Base-by-base conservation (phyloP, 2,329 filamentous ascomycete species). In the Trichoderma hamatum region DNA sequence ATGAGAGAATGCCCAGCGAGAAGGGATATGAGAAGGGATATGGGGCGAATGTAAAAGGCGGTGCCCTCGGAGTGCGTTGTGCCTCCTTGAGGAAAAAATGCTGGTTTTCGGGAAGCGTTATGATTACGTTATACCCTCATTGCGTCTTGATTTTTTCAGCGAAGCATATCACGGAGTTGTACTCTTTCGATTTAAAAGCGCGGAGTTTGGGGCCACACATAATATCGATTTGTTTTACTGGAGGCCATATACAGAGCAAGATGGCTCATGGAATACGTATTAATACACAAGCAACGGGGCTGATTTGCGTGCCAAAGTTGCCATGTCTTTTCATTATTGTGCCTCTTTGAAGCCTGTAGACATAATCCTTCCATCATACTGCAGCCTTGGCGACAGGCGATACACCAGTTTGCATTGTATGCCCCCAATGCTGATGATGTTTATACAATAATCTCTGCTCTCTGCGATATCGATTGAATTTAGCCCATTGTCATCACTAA, bases 151-250 rank as follows among this genome's bases (percentile, higher is more conserved):
- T 32, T 49, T 55, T 65, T 56, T 59, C 30, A 67, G 63, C 63
- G 49, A 55, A 67, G 63, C 63, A 67, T 67, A 34, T 51, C 14
- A 46, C 32, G 63, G 63, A 58, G 49, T 68, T 68, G 2, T n/a
- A 39, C 32, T 26, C 14, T 62, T 52, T 67, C 24, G 16, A 28
- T 39, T 62, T 56, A 5, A 21, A 36, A 62, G 66, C 58, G 58
- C 32, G 66, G 59, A 56, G 66, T 62, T 62, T 56, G 32, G 59
- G 11, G n/a, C 19, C 19, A n/a, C 34, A 24, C 14, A n/a, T 49
- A 16, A 36, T 43, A 16, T 26, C 6, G 13, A 30, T 54, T 43
- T 54, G 36, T 11, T 54, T 55, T 30, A 30, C 10, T 30, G 28
- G 14, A 26, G 14, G 36, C 1, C n/a, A 49, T 56, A 39, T 36